Conservation (phyloP, 179 eudicot genomes). For the Beta macrorhiza region DNA sequence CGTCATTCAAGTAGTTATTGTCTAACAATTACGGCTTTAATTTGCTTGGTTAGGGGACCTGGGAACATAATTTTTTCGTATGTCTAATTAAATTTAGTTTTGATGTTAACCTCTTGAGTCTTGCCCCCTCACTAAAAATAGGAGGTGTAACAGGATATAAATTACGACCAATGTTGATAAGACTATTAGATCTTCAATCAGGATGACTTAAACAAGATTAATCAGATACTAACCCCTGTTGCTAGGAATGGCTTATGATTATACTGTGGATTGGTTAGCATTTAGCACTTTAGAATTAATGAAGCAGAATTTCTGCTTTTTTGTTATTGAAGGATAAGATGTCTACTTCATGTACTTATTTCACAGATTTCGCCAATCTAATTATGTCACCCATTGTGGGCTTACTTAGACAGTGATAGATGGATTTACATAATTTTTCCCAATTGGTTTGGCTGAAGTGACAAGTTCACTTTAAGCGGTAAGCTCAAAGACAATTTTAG, state of each 20-base stretch:
- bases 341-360: constrained; percentile 36
- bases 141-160: neutral
- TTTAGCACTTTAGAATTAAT: constrained; percentile 11
- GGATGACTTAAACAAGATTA: constrained; percentile 10
- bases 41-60: neutral
- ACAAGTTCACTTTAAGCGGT: constrained; percentile 18
- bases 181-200: neutral
- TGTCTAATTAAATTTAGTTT: neutral
- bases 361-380: constrained; percentile 33
- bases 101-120: neutral
- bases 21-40: constrained; percentile 1
- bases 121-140: neutral
- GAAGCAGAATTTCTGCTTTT: constrained; percentile 14
- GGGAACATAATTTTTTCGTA: neutral
- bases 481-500: constrained; percentile 20
- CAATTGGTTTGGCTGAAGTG: constrained; percentile 25
- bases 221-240: constrained; percentile 1
- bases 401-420: constrained; percentile 38
- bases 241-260: neutral
- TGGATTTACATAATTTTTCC: constrained; percentile 23
- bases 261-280: constrained; percentile 22
- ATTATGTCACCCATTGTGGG: constrained; percentile 39
- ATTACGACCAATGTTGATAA: neutral
- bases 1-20: neutral
- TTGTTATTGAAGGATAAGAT: constrained; percentile 28